Evolutionary conservation across 2,329 filamentous ascomycete species (phyloP).

Genomic region (Claviceps fusiformis): DNA sequence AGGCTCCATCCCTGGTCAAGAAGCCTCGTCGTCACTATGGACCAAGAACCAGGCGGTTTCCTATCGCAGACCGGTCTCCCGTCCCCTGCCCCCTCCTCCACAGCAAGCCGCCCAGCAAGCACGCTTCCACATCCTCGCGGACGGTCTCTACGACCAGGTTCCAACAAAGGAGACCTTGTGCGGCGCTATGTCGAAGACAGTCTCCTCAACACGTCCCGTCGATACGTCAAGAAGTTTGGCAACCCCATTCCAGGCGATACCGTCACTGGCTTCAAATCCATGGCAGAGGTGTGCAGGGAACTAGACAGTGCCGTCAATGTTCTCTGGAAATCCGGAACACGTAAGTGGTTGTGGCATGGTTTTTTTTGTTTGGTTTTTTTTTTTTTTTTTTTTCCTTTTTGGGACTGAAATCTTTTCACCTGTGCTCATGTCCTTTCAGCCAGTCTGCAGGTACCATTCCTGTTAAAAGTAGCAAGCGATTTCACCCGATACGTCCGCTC

Average conservation of each 20-base stretch:
- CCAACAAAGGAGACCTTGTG: slow-evolving; percentile 45
- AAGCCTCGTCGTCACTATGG: not conserved
- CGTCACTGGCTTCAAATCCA: slow-evolving; percentile 40
- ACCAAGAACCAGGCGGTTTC: slow-evolving; percentile 35
- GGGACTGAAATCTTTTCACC: too few species aligned
- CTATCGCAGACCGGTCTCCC: slow-evolving; percentile 31
- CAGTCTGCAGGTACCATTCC: slow-evolving; percentile 67
- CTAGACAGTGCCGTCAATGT: slow-evolving; percentile 64
- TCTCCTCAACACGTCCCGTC: slow-evolving; percentile 39
- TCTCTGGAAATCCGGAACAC: slow-evolving; percentile 77
- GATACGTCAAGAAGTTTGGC: slow-evolving; percentile 47
- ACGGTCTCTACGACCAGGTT: slow-evolving; percentile 39
- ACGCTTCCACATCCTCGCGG: slow-evolving; percentile 42
- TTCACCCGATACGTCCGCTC: slow-evolving; percentile 57
- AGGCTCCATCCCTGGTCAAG: not conserved
- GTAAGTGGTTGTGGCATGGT: slow-evolving; percentile 35
- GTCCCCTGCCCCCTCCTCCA: slow-evolving; percentile 39
- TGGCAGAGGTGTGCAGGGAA: slow-evolving; percentile 60
- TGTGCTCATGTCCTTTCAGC: slow-evolving; percentile 32
- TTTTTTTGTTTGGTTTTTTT: too few species aligned
- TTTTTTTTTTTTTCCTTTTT: too few species aligned
- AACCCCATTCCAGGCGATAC: slow-evolving; percentile 31
- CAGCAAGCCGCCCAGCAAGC: slow-evolving; percentile 26
- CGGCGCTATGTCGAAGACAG: slow-evolving; percentile 42
- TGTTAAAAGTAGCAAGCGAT: slow-evolving; percentile 64